Evolutionary conservation across 352 stramenopile genomes (phyloP).

Genomic region (Globisporangium paroecandrum): DNA sequence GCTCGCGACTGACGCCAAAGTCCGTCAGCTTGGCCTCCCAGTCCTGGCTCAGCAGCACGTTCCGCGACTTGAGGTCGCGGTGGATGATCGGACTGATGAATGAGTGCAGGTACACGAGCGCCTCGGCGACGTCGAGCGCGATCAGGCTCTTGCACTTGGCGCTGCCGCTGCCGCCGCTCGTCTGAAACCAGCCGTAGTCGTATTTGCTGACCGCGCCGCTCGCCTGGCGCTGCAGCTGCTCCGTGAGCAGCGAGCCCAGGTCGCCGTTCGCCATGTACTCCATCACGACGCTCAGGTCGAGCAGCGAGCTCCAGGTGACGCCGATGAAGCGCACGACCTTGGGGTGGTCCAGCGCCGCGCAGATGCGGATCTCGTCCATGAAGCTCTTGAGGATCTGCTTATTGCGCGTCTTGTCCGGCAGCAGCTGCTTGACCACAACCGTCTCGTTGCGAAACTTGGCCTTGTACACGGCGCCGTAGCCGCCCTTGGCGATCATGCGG

Average conservation of each 20-base stretch:
- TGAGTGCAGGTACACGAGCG: constrained; percentile 49
- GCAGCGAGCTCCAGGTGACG: constrained; percentile 50
- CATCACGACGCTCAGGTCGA: constrained; percentile 43
- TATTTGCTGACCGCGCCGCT: background rate
- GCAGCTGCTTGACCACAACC: constrained; percentile 36
- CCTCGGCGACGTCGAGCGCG: constrained; percentile 46
- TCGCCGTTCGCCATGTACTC: constrained; percentile 53
- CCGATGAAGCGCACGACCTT: constrained; percentile 53
- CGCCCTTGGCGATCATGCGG: constrained; percentile 28
- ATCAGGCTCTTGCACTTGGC: constrained; percentile 33
- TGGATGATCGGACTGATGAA: constrained; percentile 70
- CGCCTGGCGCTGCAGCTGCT: constrained; percentile 21
- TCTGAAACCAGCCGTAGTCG: constrained; percentile 18
- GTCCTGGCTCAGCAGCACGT: constrained; percentile 43
- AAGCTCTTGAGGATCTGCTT: constrained; percentile 32
- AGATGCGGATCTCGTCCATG: constrained; percentile 70
- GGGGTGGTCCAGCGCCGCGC: constrained; percentile 46
- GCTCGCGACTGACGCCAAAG: constrained; percentile 25
- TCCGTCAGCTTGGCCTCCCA: constrained; percentile 26
- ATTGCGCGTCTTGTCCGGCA: constrained; percentile 29
- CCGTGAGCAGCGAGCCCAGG: constrained; percentile 27
- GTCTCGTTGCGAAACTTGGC: constrained; percentile 28
- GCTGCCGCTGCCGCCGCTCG: background rate
- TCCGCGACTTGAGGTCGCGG: constrained; percentile 80
- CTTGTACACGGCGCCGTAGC: constrained; percentile 32